Evolutionary conservation across 2,329 filamentous ascomycete genomes (phyloP).

Genomic region (Aspergillus texensis): DNA sequence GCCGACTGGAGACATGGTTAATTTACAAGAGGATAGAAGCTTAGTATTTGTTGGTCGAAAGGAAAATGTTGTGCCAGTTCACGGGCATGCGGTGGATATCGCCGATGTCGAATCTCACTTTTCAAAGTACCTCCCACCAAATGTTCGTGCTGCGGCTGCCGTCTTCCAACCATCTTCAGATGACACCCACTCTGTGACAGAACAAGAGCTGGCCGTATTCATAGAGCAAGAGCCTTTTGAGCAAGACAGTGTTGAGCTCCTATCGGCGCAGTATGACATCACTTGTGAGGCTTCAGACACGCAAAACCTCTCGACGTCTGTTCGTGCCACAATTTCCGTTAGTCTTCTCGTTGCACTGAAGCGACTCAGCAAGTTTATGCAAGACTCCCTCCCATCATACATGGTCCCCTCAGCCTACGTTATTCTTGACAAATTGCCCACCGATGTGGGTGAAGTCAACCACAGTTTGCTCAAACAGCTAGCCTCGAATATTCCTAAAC

Average conservation of each 20-base stretch:
- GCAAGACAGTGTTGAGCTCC: conserved; percentile 30
- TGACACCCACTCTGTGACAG: conserved; percentile 19
- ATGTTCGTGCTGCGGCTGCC: conserved; percentile 31
- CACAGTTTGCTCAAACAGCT: conserved; percentile 34
- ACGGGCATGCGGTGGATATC: conserved; percentile 45
- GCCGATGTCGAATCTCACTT: conserved; percentile 45
- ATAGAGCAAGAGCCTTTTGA: conserved; percentile 33
- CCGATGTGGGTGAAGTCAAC: conserved; percentile 29
- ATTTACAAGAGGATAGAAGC: conserved; percentile 30
- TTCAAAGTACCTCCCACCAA: conserved; percentile 36
- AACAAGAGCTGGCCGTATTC: conserved; percentile 32
- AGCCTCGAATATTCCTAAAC: conserved; percentile 30
- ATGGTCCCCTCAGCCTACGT: conserved; percentile 50
- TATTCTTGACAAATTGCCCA: conserved; percentile 43
- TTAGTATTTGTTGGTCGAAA: conserved; percentile 38
- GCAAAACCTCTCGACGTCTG: conserved; percentile 13
- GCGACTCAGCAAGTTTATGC: conserved; percentile 47
- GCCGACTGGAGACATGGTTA: conserved; percentile 37
- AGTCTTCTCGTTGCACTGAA: conserved; percentile 40
- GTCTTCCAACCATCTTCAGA: conserved; percentile 23
- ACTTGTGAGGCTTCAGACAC: conserved; percentile 14
- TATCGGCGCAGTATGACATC: conserved; percentile 29
- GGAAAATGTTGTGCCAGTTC: conserved; percentile 33
- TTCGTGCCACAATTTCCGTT: conserved; percentile 30
- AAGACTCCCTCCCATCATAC: conserved; percentile 49